Conservation (phyloP, 2,329 filamentous ascomycete genomes). For the Akanthomyces lecanii region DNA sequence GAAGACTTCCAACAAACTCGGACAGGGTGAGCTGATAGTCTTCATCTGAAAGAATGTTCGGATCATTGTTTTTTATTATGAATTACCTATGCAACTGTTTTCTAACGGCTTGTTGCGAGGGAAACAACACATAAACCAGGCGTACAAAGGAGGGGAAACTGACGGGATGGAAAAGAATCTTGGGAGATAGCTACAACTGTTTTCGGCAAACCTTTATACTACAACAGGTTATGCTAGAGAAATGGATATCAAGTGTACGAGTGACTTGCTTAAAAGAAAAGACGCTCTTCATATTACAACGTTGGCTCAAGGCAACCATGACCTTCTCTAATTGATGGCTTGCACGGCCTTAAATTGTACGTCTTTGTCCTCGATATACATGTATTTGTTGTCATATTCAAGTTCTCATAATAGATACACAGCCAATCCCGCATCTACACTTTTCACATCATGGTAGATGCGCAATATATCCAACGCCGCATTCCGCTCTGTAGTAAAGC, state of each 20-base stretch:
- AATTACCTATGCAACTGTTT: conserved; percentile 5
- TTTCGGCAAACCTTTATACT: background rate
- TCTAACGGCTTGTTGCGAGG: conserved; percentile 3
- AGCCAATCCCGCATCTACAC: background rate
- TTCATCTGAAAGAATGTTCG: background rate
- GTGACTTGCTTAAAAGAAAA: background rate
- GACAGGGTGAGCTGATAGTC: too few species aligned
- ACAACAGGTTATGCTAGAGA: background rate
- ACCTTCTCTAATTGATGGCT: background rate
- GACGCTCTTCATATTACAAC: background rate
- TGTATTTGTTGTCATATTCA: background rate
- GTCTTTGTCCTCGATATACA: background rate
- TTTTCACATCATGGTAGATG: background rate
- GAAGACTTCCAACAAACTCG: too few species aligned
- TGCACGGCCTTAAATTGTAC: too few species aligned
- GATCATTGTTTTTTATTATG: background rate
- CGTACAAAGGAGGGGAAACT: background rate
- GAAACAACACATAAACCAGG: background rate
- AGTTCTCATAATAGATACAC: background rate
- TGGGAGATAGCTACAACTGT: background rate
- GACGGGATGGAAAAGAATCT: background rate
- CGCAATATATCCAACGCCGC: background rate
- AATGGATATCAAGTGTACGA: conserved; percentile 3
- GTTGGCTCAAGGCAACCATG: background rate
- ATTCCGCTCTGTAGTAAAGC: background rate